Evolutionary conservation across 2,329 filamentous ascomycete species (phyloP), one percentile per base, ranked within the genome.

Genomic region (Neonectria coccinea): DNA sequence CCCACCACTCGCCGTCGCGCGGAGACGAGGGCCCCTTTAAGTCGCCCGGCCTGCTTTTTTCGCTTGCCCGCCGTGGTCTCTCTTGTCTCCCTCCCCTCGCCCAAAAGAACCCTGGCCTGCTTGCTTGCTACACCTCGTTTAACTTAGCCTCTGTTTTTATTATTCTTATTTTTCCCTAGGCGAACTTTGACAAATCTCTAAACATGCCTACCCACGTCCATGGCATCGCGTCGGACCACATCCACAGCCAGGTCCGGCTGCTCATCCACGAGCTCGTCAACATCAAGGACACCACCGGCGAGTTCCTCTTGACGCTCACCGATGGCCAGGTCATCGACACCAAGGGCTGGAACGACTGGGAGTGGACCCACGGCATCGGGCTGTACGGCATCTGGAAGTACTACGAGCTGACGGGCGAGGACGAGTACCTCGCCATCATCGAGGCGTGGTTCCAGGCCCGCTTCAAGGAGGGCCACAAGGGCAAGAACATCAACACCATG

Each of bases 401-500:
- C 82, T 91, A 94, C 79, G 87, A 88, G 62, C 79, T 94, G 69
- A 93, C 90, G 0, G 89, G 88, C 51, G 87, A 90, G 31, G 77
- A 82, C 1, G 78, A 81, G 31, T 86, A 87, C 59, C 84, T 93
- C 20, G 78, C 83, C 65, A 89, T 91, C 66, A 93, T 94, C 70
- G 85, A 91, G 73, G 84, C 86, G 62, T 95, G 92, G 92, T 94
- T 93, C 79, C 80, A 82, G 7, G 85, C 84, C 52, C 88, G 92
- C 9, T 89, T 93, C 66, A 84, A 84, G 1, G 88, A 89, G 59
- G 90, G 91, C 20, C 89, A 86, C 71, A 94, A 92, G 4, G 93
- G 91, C 42, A 94, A 94, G 77, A 94, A 94, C 77, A 93, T 93
- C 84, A 94, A 93, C 81, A 94, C 92, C 16, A 93, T 94, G 91